Percentiles rank a stretch among this genome's conserved stretches.
Conservation (phyloP, 768 basidiomycete species). For the Boletus reticulatus region DNA sequence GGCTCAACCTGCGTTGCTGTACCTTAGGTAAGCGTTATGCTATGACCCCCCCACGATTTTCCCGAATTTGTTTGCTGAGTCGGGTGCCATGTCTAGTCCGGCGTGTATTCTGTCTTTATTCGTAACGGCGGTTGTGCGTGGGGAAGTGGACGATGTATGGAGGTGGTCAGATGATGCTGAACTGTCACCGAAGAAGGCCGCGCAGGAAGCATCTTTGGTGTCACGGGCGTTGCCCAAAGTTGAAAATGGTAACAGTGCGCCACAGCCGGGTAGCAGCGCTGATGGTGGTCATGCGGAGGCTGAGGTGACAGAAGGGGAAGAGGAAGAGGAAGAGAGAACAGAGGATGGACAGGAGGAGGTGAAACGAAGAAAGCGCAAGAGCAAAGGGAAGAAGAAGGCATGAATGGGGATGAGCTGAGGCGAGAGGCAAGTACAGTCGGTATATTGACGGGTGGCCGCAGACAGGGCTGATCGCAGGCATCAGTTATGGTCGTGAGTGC, state of each 20-base stretch:
- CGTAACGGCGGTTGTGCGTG: slow-evolving; percentile 53
- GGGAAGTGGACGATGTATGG: slow-evolving; percentile 74
- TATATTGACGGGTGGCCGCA: slow-evolving; percentile 3
- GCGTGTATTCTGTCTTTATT: slow-evolving; percentile 74
- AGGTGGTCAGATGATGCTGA: slow-evolving; percentile 61
- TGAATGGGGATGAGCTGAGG: background rate
- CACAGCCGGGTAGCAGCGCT: slow-evolving; percentile 16
- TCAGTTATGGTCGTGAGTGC: background rate
- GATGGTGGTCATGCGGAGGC: slow-evolving; percentile 9
- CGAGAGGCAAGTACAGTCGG: background rate
- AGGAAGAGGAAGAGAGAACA: background rate
- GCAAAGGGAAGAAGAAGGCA: slow-evolving; percentile 18
- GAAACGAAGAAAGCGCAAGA: slow-evolving; percentile 20
- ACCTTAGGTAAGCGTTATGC: slow-evolving; percentile 65
- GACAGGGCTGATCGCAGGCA: slow-evolving; percentile 11
- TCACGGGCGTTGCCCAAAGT: slow-evolving; percentile 11
- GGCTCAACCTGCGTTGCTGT: slow-evolving; percentile 91
- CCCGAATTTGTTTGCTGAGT: background rate
- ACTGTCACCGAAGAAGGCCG: slow-evolving; percentile 20
- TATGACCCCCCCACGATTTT: background rate
- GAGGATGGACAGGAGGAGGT: background rate
- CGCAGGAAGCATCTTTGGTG: slow-evolving; percentile 9
- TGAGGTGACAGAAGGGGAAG: slow-evolving; percentile 9
- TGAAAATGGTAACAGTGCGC: slow-evolving; percentile 17
- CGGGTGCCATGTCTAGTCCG: slow-evolving; percentile 44